Evolutionary conservation across 1,139 yeast species (phyloP).

Genomic region (Arxiozyma bovina): DNA sequence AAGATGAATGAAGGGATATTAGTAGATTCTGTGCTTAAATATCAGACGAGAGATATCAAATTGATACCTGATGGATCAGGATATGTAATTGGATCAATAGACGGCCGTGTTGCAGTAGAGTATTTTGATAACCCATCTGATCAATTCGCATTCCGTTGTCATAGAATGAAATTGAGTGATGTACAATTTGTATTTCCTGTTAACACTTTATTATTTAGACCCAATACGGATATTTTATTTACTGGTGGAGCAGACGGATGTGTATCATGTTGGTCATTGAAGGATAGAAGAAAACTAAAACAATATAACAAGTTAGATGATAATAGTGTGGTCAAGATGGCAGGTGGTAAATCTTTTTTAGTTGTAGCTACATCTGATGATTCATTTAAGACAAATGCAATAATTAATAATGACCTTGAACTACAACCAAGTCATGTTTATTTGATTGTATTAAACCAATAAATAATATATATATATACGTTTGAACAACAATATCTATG

Average conservation of each 20-base stretch:
- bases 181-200: constrained; percentile 70
- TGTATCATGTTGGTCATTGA: constrained; percentile 64
- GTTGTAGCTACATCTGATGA: constrained; percentile 64
- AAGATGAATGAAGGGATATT: constrained; percentile 16
- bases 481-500: too few species aligned
- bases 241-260: constrained; percentile 78
- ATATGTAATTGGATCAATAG: constrained; percentile 72
- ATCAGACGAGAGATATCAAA: constrained; percentile 56
- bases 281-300: constrained; percentile 46
- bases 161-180: constrained; percentile 41
- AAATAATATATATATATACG: not conserved
- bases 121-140: constrained; percentile 49
- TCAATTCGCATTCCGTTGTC: constrained; percentile 80
- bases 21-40: constrained; percentile 58
- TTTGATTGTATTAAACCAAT: not conserved
- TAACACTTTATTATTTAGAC: constrained; percentile 53
- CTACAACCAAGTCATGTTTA: constrained; percentile 23
- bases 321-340: constrained; percentile 44
- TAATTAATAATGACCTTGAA: constrained; percentile 16
- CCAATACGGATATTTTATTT: constrained; percentile 41
- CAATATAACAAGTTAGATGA: constrained; percentile 46
- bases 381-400: constrained; percentile 35
- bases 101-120: constrained; percentile 81
- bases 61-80: constrained; percentile 55
- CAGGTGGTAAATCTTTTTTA: constrained; percentile 33